Evolutionary conservation across 352 stramenopile species (phyloP), one percentile per base, ranked within the genome.

Genomic region (Pythium plurisporium): DNA sequence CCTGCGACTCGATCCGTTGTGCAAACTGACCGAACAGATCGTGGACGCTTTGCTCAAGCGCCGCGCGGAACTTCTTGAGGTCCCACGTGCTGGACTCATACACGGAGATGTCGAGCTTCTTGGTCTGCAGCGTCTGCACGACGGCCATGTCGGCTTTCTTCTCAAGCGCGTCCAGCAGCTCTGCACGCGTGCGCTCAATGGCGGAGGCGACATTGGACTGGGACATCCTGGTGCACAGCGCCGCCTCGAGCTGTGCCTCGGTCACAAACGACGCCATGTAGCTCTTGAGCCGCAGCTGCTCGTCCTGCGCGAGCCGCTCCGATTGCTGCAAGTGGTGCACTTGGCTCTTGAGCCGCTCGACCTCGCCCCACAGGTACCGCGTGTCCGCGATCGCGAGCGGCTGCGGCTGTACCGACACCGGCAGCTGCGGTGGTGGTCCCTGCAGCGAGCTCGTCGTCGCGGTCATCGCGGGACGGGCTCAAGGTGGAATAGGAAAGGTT

Each of bases 1-100:
- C 62, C 26, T 83, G 70, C 2, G 41, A 49, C 54, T 89, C 79
- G 41, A 87, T 68, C 55, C 82, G 70, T 43, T 65, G 58, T 5
- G 74, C 79, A 50, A 89, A 87, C 12, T 54, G 64, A 22, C 71
- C 62, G 50, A 87, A 87, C n/a, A 86, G 50, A 37, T 89, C 76
- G 52, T 62, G 76, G 4, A 85, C 60, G 45, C 67, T 73, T 43
- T 89, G 76, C 48, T 89, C 79, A 33, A 86, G 67, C 36, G 64
- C 52, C 9, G 57, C 57, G 29, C 76, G 73, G 26, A 85, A 70
- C 43, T 82, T 86, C 19, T 78, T 74, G 15, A 85, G 40, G 52
- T 87, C 74, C 65, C 65, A 80, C 14, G 62, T 65, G 22, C 70
- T 76, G 11, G 71, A 50, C 7, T 89, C 75, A 51, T 80, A 87